phyloP scores from a whole-genome alignment of 2,329 filamentous ascomycete species.

The Exophiala bonariae region DNA sequence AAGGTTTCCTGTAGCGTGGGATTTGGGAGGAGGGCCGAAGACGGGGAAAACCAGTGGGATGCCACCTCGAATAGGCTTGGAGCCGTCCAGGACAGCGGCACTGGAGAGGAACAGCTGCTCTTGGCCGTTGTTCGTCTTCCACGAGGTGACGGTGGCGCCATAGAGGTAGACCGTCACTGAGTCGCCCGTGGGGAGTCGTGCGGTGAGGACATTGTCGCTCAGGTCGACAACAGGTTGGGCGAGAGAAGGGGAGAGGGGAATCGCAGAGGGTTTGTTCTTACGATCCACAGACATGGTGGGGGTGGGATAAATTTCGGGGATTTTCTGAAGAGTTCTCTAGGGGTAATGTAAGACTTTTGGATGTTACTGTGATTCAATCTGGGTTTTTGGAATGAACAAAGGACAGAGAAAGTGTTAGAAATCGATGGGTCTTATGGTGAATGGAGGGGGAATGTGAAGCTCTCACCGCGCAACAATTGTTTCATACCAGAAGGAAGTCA shows the following conservation, averaged over 20 bases:
- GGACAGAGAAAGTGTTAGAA: not conserved
- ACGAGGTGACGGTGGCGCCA: slow-evolving; percentile 88
- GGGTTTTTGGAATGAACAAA: no score
- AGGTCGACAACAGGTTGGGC: slow-evolving; percentile 78
- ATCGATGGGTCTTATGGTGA: no score
- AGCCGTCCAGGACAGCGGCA: slow-evolving; percentile 77
- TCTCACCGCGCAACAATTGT: no score
- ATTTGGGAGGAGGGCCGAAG: slow-evolving; percentile 78
- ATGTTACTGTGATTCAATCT: no score
- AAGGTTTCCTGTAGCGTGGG: slow-evolving; percentile 74
- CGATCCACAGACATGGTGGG: slow-evolving; percentile 63
- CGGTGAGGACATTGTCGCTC: slow-evolving; percentile 72
- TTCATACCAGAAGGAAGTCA: no score
- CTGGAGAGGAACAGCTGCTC: slow-evolving; percentile 89
- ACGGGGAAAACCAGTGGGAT: slow-evolving; percentile 38
- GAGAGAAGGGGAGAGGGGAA: slow-evolving; percentile 71
- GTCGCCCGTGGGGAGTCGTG: slow-evolving; percentile 81
- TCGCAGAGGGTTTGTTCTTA: slow-evolving; percentile 76
- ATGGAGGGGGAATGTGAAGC: no score
- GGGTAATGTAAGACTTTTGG: no score
- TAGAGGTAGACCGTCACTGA: slow-evolving; percentile 82
- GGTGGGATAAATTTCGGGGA: not conserved
- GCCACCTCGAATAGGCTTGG: slow-evolving; percentile 77
- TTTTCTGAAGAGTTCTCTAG: no score
- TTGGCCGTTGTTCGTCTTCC: slow-evolving; percentile 76